Conservation (phyloP, 306 rosid species). For the Prosopis cineraria region DNA sequence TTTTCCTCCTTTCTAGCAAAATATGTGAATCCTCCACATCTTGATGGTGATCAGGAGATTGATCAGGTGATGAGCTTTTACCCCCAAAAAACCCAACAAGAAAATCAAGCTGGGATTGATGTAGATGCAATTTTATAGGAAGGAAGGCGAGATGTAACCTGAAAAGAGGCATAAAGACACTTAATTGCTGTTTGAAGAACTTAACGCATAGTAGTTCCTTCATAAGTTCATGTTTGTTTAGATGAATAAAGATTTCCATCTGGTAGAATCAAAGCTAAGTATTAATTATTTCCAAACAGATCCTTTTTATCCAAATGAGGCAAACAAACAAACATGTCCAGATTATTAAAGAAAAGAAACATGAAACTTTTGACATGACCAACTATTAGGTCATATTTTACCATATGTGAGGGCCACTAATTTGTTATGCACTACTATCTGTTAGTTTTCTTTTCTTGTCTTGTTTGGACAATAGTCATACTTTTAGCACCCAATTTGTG, state of each 20-base stretch:
- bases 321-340: neutral
- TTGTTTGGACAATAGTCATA: neutral
- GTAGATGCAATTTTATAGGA: conserved; percentile 76
- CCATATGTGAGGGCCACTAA: neutral
- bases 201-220: conserved; percentile 14
- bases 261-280: conserved; percentile 1
- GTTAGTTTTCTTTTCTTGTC: too few species aligned
- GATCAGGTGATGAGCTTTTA: conserved; percentile 52
- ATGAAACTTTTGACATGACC: neutral
- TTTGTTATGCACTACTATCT: neutral
- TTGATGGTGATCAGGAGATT: conserved; percentile 51
- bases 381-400: neutral
- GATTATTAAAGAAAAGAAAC: neutral
- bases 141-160: conserved; percentile 75
- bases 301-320: neutral
- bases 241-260: conserved; percentile 15
- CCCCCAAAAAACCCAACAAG: conserved; percentile 77
- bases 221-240: conserved; percentile 8
- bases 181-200: neutral
- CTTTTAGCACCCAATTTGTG: neutral
- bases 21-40: conserved; percentile 62
- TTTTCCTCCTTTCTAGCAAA: conserved; percentile 41
- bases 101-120: conserved; percentile 89
- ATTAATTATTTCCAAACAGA: conserved; percentile 17
- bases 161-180: conserved; percentile 32